Base-by-base conservation (phyloP, 2,329 filamentous ascomycete species). In the Calcarisporium arbuscula region DNA sequence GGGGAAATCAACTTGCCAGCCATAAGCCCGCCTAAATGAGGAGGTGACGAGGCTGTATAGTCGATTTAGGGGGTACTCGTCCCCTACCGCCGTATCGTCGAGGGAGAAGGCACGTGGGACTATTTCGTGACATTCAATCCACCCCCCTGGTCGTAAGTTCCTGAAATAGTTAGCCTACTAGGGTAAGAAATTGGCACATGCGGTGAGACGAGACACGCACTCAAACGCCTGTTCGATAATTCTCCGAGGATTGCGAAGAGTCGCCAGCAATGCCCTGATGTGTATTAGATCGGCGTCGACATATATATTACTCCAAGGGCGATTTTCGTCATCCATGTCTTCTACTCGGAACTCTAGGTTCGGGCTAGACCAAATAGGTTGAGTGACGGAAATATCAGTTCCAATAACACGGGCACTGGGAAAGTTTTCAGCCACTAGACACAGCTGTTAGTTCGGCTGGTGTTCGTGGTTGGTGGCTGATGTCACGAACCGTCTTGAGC, bases 341-440 rank as follows among this genome's bases (percentile, higher is more conserved):
- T 61, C 57, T 15, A 60, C 55, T 14, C 64, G 45, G 67, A 61
- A 80, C 29, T 66, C 64, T 21, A 77, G 61, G 43, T 80, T 80
- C 10, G 72, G 70, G 4, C 75, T 74, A 6, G 74, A 66, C 50
- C 57, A 65, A 18, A 52, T 48, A 4, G 61, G 61, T 29, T 68
- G 62, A n/a, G 66, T 64, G 6, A 61, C 61, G 8, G 62, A 63
- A 10, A 68, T 51, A 43, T 68, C 63, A 20, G 59, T 58, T 23
- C 67, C 68, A 25, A 65, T 60, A n/a, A 70, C 58, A 22, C 57
- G 58, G 25, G 66, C 65, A 29, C 64, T 61, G 20, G 65, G 65
- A 27, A 59, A 66, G 20, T 48, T 52, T 35, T 70, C 65, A 29
- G 63, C 67, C 33, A 68, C 67, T 70, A 25, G 7, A 16, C 18